Base-by-base conservation (phyloP, 441 rosid species). In the Gossypium aridum region DNA sequence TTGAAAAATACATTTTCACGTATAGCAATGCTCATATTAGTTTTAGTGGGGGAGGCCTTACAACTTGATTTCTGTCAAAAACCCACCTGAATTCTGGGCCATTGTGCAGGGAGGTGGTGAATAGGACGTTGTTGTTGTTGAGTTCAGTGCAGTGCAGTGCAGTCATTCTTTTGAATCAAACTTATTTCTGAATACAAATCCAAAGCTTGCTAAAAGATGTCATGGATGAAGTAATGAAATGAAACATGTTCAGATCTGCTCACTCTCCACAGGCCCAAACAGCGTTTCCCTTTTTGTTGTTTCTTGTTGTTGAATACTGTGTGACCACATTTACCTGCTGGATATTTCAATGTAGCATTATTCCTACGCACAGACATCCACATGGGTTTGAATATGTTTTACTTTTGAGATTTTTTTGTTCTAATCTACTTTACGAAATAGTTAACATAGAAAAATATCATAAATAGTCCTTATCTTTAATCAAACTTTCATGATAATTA, bases 61-160 rank as follows among this genome's bases (percentile, higher is more conserved):
- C 34, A 22, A 25, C 64, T 60, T 1, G 73, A 12, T n/a, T 34
- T 66, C 20, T 66, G 17, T 14, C 49, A 54, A 56, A 49, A 55
- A 10, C 65, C 64, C 47, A 20, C 73, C 73, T 75, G 72, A 72
- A 47, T 62, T 20, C 37, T 20, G 60, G 31, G 23, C 66, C 57
- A 51, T 59, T 73, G 65, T 79, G 74, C 83, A 80, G 78, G 78
- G 64, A 78, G 61, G 5, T 10, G 16, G 47, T 17, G 57, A 65
- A 61, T 62, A 14, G 25, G 16, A 20, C 12, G 45, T 8, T 6
- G 69, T 70, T 51, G 39, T 34, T 34, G 43, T 34, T 34, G 2
- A 6, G 39, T 34, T 6, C 39, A 34, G 39, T 31, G 7, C 31
- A 26, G 31, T 31, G 8, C 68, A 56, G 4, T 68, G 34, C 37